Evolutionary conservation across 441 rosid genomes (phyloP).

Genomic region (Mallotus japonicus): DNA sequence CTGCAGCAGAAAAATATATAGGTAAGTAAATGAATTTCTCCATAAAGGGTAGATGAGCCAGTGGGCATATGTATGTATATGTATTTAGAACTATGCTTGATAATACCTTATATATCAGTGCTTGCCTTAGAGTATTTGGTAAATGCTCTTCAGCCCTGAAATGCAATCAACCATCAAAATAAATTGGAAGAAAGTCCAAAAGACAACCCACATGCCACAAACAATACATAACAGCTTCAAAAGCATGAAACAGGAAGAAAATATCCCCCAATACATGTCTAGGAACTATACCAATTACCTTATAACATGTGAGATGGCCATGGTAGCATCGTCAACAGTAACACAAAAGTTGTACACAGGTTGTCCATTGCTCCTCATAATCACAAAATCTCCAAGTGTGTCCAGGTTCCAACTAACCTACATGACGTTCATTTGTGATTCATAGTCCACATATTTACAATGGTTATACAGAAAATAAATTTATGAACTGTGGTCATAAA

Average conservation of each 20-base stretch:
- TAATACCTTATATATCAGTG: conserved; percentile 77
- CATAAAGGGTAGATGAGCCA: not conserved
- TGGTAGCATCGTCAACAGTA: conserved; percentile 95
- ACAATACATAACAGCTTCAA: not conserved
- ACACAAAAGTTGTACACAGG: conserved; percentile 98
- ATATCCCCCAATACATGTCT: not conserved
- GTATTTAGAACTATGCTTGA: conserved; percentile 3
- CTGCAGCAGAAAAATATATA: conserved; percentile 38
- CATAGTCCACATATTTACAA: conserved; percentile 22
- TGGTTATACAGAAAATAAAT: not conserved
- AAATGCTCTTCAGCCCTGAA: conserved; percentile 94
- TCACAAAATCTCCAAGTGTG: conserved; percentile 95
- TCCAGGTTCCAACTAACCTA: conserved; percentile 91
- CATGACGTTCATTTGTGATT: conserved; percentile 55
- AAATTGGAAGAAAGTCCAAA: conserved; percentile 11
- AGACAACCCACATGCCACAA: not conserved
- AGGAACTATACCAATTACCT: conserved; percentile 44
- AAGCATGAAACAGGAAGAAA: conserved; percentile 4
- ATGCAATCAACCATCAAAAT: conserved; percentile 17
- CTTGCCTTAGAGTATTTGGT: conserved; percentile 90
- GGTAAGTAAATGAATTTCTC: conserved; percentile 20
- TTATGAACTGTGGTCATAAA: not conserved
- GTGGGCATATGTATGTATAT: not conserved
- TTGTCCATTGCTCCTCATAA: conserved; percentile 97
- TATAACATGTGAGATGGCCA: conserved; percentile 95